Evolutionary conservation across 2,329 filamentous ascomycete species (phyloP), one percentile per base, ranked within the genome.

Genomic region (Ophiosphaerella narmari): DNA sequence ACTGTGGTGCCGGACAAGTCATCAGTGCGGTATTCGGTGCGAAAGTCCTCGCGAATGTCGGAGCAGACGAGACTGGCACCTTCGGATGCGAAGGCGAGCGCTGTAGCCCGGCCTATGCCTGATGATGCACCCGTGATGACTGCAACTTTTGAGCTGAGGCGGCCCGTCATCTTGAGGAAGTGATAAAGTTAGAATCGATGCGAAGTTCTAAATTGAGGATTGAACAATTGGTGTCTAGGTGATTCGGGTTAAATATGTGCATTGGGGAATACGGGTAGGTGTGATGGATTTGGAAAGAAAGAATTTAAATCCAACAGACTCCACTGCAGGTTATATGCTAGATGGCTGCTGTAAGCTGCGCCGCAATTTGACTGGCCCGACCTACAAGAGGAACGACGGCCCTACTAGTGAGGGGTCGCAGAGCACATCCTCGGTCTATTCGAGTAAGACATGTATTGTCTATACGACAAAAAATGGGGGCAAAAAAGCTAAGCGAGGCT

Each of bases 41-140:
- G 62, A 2, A 64, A 50, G 7, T 48, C 39, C 43, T 62, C 52
- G 36, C 50, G 55, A 14, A 74, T 45, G 48, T 74, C 71, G 23
- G 66, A 63, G 55, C 66, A 69, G 29, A 72, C 43, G 26, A 74
- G 43, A 1, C 48, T 56, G 34, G 70, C 70, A 45, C 70, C 71
- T 59, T 73, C 65, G 2, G 52, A 46, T 18, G 63, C 64, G 44
- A 63, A 72, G 42, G 58, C 51, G 9, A 73, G 55, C 16, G 71
- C 63, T 41, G 52, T 74, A 13, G 68, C 67, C 24, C 70, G 69
- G 14, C 70, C 69, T 40, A 74, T 68, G 18, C 71, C 71, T 0
- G 66, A 68, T 1, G 67, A 66, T 18, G 67, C 48, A 32, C 71
- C 71, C 7, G 71, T 74, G 41, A 74, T 65, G 6, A 73, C 55